These are phyloP conservation scores for Yamadazyma siamensis DNA, from an alignment of 1,139 yeast genomes.

Conservation along the genomic window DNA sequence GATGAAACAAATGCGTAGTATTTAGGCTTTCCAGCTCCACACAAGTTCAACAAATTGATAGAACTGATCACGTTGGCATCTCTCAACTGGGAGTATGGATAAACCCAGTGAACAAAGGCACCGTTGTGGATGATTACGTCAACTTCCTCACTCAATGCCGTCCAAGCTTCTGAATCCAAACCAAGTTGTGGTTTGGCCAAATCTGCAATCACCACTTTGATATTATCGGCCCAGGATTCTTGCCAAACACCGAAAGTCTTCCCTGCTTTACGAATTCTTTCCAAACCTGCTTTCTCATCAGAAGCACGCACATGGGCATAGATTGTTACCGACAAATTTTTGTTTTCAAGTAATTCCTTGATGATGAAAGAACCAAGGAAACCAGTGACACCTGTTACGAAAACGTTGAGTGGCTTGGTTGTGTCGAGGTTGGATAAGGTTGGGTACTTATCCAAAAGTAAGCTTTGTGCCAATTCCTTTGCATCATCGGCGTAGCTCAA, in stretches of 20 bases:
- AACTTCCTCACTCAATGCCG: slow-evolving; percentile 48
- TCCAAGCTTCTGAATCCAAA: slow-evolving; percentile 56
- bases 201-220: slow-evolving; percentile 82
- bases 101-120: slow-evolving; percentile 98
- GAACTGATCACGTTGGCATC: slow-evolving; percentile 94
- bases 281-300: slow-evolving; percentile 62
- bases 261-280: slow-evolving; percentile 75
- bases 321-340: slow-evolving; percentile 48
- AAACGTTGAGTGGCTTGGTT: slow-evolving; percentile 54
- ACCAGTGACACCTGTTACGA: slow-evolving; percentile 95
- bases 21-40: slow-evolving; percentile 80
- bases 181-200: slow-evolving; percentile 74
- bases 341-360: slow-evolving; percentile 61
- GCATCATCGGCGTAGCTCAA: slow-evolving; percentile 75
- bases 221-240: slow-evolving; percentile 51
- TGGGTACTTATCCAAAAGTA: slow-evolving; percentile 40
- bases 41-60: slow-evolving; percentile 76
- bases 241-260: slow-evolving; percentile 86
- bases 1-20: slow-evolving; percentile 90
- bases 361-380: slow-evolving; percentile 89
- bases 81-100: slow-evolving; percentile 85
- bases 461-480: slow-evolving; percentile 41
- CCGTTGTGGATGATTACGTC: slow-evolving; percentile 95
- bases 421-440: slow-evolving; percentile 26
- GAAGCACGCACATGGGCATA: slow-evolving; percentile 91